Percentiles rank a stretch among this genome's conserved stretches.
Evolutionary conservation across 164 flowering plant species (phyloP).

Genomic region (Kalanchoe fedtschenkoi): DNA sequence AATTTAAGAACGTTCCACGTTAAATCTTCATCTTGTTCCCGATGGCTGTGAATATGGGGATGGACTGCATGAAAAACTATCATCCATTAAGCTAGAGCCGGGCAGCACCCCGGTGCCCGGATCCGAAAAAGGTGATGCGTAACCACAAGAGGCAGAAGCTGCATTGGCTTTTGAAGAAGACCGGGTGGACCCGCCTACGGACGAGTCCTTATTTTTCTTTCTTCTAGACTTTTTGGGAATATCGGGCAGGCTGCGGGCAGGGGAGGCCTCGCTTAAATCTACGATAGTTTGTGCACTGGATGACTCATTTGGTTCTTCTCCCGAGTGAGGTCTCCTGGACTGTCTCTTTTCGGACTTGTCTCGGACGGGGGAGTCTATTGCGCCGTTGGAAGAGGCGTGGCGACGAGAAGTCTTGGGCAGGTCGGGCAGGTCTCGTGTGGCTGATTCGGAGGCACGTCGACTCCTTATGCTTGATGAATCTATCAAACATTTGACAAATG

Average conservation of each 20-base stretch:
- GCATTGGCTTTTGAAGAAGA: background rate
- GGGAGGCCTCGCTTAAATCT: background rate
- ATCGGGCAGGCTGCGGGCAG: background rate
- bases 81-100: background rate
- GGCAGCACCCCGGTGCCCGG: background rate
- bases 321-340: background rate
- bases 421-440: background rate
- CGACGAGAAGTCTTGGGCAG: background rate
- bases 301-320: background rate
- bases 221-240: background rate
- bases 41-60: background rate
- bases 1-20: no score
- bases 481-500: background rate
- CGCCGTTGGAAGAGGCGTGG: background rate
- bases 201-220: conserved; percentile 1
- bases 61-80: background rate
- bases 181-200: background rate
- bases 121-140: background rate
- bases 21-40: background rate
- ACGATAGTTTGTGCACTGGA: background rate
- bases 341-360: background rate
- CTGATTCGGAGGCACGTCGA: background rate
- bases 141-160: background rate
- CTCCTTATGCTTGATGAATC: background rate
- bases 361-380: background rate